Evolutionary conservation across 495 filamentous ascomycete genomes (phyloP), one percentile per base, ranked within the genome.

Genomic region (Emericellopsis terricola): DNA sequence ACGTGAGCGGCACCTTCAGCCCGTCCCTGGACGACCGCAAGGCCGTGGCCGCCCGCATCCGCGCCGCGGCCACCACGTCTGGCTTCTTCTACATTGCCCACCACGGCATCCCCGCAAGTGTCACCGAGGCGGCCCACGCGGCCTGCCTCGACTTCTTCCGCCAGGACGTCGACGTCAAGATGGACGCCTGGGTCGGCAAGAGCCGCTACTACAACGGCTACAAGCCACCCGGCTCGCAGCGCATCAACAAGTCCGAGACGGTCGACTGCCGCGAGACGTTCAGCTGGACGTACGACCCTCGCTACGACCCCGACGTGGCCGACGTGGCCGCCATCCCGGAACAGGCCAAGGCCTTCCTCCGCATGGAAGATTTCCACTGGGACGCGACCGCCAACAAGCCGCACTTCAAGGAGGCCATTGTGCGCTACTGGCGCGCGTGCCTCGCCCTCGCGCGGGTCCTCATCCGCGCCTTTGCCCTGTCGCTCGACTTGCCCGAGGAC

Each of bases 1-100:
- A 62, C 42, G 36, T 66, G 30, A 49, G 60, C 0, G 36, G 38
- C 15, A 51, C 53, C 10, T 59, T 56, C 45, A 56, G 49, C 28
- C 16, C 44, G 3, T 51, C 48, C 1, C 39, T 50, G 1, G 30
- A 38, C 2, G 51, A 38, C 8, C 56, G 59, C 2, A 29, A 53
- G 32, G 14, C 38, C 8, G 50, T 66, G 0, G 60, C 62, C 2
- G 15, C 31, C 7, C 38, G 58, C 15, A 59, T 66, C 35, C 45
- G 52, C 20, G 40, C 46, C 18, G 62, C 60, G 3, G 61, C 59
- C 27, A 56, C 48, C 3, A 58, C 38, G 28, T 48, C 43, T 2
- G 62, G 62, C 11, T 66, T 66, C 48, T 64, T 66, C 50, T 64
- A 62, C 45, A 62, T 66, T 41, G 52, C 52, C 32, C 60, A 68